phyloP scores from a whole-genome alignment of 177 flowering plant genomes.

The Vitis hybrid region DNA sequence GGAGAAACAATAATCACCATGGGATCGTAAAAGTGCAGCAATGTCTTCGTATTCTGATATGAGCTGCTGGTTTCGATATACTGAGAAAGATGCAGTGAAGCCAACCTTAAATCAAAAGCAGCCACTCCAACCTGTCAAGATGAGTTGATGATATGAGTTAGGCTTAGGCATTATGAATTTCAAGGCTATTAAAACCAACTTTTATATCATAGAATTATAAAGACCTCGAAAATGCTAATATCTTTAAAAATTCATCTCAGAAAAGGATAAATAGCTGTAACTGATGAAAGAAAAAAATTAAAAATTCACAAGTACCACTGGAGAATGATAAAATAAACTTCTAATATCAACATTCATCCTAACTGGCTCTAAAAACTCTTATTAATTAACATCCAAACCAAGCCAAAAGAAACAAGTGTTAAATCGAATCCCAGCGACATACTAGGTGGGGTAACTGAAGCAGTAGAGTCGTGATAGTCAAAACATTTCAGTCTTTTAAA shows the following conservation, averaged over 20 bases:
- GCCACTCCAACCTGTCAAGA: slow-evolving; percentile 86
- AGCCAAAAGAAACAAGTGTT: slow-evolving; percentile 3
- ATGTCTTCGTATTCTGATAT: slow-evolving; percentile 87
- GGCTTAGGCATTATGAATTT: too few relatives aligned
- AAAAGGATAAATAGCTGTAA: not conserved
- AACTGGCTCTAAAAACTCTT: not conserved
- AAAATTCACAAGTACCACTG: not conserved
- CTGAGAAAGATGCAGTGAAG: slow-evolving; percentile 93
- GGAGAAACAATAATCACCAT: slow-evolving; percentile 85
- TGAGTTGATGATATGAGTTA: not conserved
- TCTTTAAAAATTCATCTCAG: not conserved
- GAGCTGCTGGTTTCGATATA: slow-evolving; percentile 95
- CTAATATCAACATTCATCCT: not conserved
- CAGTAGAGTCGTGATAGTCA: not conserved
- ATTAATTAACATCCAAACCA: not conserved
- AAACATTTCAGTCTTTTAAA: not conserved
- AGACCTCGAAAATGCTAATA: not conserved
- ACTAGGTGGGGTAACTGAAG: not conserved
- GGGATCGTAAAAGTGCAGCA: slow-evolving; percentile 91
- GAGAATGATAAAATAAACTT: not conserved
- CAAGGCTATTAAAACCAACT: not conserved
- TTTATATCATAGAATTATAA: not conserved
- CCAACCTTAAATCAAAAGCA: slow-evolving; percentile 91
- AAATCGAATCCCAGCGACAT: not conserved
- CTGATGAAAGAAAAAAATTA: not conserved